Conservation (phyloP, 1,284 basidiomycete species). For the Irpex sp. region DNA sequence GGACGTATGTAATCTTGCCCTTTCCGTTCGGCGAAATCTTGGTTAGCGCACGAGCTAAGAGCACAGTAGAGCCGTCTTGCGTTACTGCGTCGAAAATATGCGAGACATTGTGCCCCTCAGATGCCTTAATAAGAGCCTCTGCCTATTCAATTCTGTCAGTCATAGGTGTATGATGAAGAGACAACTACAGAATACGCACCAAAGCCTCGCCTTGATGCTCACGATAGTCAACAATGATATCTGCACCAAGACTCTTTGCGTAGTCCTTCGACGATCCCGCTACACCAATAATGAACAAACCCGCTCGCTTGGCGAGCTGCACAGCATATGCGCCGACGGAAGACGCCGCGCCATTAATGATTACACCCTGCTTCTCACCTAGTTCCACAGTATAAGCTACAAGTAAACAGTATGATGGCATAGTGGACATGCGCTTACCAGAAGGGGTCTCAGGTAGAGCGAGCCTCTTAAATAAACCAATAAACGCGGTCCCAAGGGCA, state of each 20-base stretch:
- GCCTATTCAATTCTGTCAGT: neutral
- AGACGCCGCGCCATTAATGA: neutral
- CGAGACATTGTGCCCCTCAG: neutral
- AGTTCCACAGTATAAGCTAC: no score
- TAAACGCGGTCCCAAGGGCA: constrained; percentile 33
- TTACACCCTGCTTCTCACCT: neutral
- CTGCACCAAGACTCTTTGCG: neutral
- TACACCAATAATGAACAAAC: neutral
- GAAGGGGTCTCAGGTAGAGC: constrained; percentile 18
- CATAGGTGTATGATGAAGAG: neutral
- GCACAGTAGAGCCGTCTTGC: neutral
- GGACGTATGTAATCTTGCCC: neutral
- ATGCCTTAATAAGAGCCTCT: neutral
- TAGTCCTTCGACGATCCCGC: constrained; percentile 1
- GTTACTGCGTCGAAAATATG: neutral
- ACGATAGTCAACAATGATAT: neutral
- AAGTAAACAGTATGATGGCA: no score
- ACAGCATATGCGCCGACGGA: neutral
- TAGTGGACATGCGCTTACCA: neutral
- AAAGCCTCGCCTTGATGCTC: neutral
- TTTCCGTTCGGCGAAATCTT: neutral
- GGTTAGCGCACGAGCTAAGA: neutral
- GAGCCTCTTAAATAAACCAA: constrained; percentile 33
- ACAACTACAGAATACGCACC: neutral
- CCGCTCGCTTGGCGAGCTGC: neutral